These are phyloP conservation scores for Vanderwaltozyma polyspora DNA, from an alignment of 805 yeast species.

Conservation along the genomic window DNA sequence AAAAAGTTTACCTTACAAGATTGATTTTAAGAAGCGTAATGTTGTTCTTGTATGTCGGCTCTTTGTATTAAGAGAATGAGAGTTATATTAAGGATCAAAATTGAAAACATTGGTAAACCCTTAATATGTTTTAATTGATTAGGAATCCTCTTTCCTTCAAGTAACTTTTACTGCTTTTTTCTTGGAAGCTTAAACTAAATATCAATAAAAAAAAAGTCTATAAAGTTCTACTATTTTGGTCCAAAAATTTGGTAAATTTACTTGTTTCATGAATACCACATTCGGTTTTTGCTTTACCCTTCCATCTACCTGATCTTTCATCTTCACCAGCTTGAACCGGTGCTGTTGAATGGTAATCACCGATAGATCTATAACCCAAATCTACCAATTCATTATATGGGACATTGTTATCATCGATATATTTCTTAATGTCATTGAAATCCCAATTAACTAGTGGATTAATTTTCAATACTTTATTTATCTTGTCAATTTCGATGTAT, in stretches of 20 bases:
- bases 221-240: no score
- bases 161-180: no score
- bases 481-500: slow-evolving; percentile 63
- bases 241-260: slow-evolving; percentile 54
- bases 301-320: slow-evolving; percentile 96
- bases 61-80: no score
- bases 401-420: slow-evolving; percentile 58
- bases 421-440: slow-evolving; percentile 57
- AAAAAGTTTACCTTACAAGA: no score
- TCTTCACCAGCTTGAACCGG: slow-evolving; percentile 90
- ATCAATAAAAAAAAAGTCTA: no score
- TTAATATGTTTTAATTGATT: no score
- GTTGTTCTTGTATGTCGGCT: no score
- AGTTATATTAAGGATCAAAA: no score
- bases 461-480: slow-evolving; percentile 65
- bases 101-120: no score
- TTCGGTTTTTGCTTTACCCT: slow-evolving; percentile 83
- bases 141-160: no score
- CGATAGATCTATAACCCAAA: slow-evolving; percentile 81
- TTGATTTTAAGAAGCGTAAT: no score
- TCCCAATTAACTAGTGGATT: slow-evolving; percentile 83
- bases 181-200: no score
- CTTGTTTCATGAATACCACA: slow-evolving; percentile 88
- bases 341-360: slow-evolving; percentile 89
- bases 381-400: slow-evolving; percentile 81